Evolutionary conservation across 495 filamentous ascomycete genomes (phyloP), one percentile per base, ranked within the genome.

Genomic region (Hypoxylon subgilvum): DNA sequence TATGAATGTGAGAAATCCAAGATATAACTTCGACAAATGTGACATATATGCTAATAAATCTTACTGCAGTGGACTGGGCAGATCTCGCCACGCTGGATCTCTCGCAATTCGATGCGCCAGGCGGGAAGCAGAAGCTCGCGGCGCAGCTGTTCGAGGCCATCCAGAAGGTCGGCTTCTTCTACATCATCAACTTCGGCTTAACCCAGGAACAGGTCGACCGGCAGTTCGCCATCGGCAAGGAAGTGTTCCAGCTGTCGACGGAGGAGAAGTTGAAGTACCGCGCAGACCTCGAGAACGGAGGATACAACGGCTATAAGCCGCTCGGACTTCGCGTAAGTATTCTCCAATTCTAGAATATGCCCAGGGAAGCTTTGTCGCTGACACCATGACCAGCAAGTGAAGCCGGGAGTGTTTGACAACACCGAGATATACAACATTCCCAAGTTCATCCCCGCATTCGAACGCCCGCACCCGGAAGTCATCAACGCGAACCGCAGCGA

Each of bases 121-220:
- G 76, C 18, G 82, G 81, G 5, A 84, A 84, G 63, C 65, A 84
- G 53, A 64, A 73, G 16, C 74, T 86, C 4, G 82, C 82, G 0
- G 69, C 77, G 27, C 80, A 83, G 51, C 72, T 86, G 2, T 75
- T 82, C 6, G 78, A 86, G 47, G 84, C 84, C 1, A 79, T 84
- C 4, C 75, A 79, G 34, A 72, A 82, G 28, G 77, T 84, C 23
- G 82, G 68, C 6, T 85, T 85, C 67, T 84, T 85, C 69, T 84
- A 85, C 58, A 78, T 86, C 9, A 81, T 78, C 52, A 80, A 82
- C 68, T 84, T 81, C 58, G 83, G 80, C 39, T 74, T 86, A 12
- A 71, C 68, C 38, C 80, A 85, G 55, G 82, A 86, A 27, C 72
- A 84, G 65, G 74, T 87, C 2, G 80, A 86, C 49, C 71, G 72